Percentiles rank a stretch among this genome's conserved stretches.
Conservation (phyloP, 768 basidiomycete genomes). For the Rhodotorula diobovata region DNA sequence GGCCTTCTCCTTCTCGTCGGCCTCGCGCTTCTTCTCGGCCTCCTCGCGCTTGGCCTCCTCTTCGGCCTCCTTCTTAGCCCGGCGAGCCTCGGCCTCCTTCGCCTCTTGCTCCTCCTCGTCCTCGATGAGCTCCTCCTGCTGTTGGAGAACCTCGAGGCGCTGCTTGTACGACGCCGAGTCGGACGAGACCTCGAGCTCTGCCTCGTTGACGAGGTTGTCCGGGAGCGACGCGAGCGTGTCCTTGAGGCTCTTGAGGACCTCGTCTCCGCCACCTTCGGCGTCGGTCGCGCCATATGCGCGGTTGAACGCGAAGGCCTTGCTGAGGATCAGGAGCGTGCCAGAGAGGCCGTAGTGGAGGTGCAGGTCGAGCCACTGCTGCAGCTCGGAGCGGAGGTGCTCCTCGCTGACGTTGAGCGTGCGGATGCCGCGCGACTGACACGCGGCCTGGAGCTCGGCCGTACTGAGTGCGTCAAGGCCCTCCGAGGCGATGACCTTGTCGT, state of each 20-base stretch:
- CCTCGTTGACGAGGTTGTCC: constrained; percentile 65
- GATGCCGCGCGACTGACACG: constrained; percentile 90
- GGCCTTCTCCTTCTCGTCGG: constrained; percentile 24
- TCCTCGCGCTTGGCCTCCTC: constrained; percentile 62
- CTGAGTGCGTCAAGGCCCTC: constrained; percentile 90
- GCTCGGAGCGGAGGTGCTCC: constrained; percentile 75
- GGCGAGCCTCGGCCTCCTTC: constrained; percentile 85
- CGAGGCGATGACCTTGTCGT: constrained; percentile 78
- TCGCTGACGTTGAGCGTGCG: constrained; percentile 77
- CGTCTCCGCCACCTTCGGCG: constrained; percentile 65
- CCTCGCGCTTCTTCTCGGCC: constrained; percentile 44
- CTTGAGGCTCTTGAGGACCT: constrained; percentile 76
- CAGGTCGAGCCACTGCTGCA: constrained; percentile 84
- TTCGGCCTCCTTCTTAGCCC: constrained; percentile 72
- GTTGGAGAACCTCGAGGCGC: constrained; percentile 93
- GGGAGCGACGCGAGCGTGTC: constrained; percentile 61
- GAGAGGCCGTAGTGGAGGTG: constrained; percentile 83
- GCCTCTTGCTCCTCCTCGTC: constrained; percentile 94
- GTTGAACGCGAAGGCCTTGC: constrained; percentile 90
- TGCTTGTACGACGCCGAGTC: constrained; percentile 95
- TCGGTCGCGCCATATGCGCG: constrained; percentile 55
- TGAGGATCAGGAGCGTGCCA: constrained; percentile 89
- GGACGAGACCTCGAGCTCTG: constrained; percentile 90
- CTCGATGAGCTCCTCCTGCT: constrained; percentile 98
- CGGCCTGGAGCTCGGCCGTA: constrained; percentile 83